Base-by-base conservation (phyloP, 139 green algal species). In the Mychonastes homosphaera region DNA sequence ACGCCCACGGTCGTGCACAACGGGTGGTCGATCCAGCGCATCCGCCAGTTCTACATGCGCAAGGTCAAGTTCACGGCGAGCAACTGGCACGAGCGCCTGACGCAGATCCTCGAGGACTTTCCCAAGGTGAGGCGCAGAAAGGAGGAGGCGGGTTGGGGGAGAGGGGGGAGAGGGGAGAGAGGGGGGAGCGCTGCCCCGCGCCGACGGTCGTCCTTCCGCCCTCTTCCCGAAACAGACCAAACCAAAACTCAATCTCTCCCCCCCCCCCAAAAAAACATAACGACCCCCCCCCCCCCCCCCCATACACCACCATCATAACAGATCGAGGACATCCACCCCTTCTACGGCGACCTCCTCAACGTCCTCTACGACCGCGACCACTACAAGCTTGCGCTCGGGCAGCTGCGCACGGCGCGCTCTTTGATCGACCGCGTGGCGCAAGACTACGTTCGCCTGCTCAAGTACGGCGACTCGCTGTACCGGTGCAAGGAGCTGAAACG, bases 311-410 rank as follows among this genome's bases (percentile, higher is more conserved):
- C 65, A n/a, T n/a, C n/a, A n/a, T n/a, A n/a, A n/a, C n/a, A n/a
- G 19, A 74, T 97, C 18, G 91, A 99, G 64, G 91, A 98, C 51
- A 89, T 99, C 48, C 93, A 99, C 71, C 93, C 93, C 26, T 99
- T 99, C 67, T 99, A 97, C 69, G 56, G 58, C 18, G 93, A 99
- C 76, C 77, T 99, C 40, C 78, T 99, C 41, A 99, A 99, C 64
- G 93, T 99, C 27, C 79, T 99, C 36, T 99, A 99, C 63, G 93
- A 99, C 72, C 92, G 91, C 73, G 93, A 99, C 74, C 93, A 99
- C 79, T 99, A 97, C 84, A 99, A 99, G 77, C 81, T 99, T 38
- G 93, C 93, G 30, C 79, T 99, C 34, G 93, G 93, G 3, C 92
- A 98, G 80, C 69, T 99, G 23, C 89, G 95, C 72, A 90, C 80